phyloP scores from a whole-genome alignment of 768 basidiomycete species.

The Tylopilus vinaceipallidus region DNA sequence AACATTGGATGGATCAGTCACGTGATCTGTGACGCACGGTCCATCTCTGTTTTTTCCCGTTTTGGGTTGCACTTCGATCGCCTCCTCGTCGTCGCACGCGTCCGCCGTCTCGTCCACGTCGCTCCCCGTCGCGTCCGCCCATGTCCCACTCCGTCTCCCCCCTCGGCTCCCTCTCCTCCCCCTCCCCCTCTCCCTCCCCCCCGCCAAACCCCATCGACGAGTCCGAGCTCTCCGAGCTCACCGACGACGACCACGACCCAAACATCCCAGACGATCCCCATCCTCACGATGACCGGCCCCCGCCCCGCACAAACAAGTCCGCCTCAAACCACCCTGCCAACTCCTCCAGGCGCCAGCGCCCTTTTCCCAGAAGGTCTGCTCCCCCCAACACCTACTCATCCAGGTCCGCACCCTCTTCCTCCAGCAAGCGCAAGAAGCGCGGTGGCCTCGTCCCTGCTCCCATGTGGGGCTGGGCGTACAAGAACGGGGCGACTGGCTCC shows the following conservation, averaged over 20 bases:
- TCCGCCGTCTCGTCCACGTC: slow-evolving; percentile 5
- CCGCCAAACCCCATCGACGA: slow-evolving; percentile 43
- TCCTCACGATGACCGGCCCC: slow-evolving; percentile 17
- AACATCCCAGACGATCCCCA: slow-evolving; percentile 31
- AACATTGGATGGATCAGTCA: neutral
- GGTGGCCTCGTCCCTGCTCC: slow-evolving; percentile 72
- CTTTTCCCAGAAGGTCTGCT: slow-evolving; percentile 4
- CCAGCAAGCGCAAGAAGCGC: slow-evolving; percentile 46
- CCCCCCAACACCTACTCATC: slow-evolving; percentile 1
- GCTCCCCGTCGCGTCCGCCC: neutral
- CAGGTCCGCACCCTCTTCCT: slow-evolving; percentile 10
- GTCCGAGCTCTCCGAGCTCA: slow-evolving; percentile 82
- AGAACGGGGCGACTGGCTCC: slow-evolving; percentile 34
- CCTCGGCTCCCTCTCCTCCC: slow-evolving; percentile 64
- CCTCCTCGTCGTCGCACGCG: slow-evolving; percentile 24
- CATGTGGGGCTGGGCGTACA: slow-evolving; percentile 86
- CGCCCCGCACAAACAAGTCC: slow-evolving; percentile 16
- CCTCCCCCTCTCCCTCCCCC: slow-evolving; percentile 68
- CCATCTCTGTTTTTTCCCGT: slow-evolving; percentile 14
- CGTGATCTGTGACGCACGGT: slow-evolving; percentile 23
- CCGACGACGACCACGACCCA: slow-evolving; percentile 72
- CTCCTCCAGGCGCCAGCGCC: slow-evolving; percentile 13
- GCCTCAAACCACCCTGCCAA: neutral
- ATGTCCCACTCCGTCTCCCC: slow-evolving; percentile 34
- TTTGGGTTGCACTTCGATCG: slow-evolving; percentile 18